Percentiles rank a stretch among this genome's conserved stretches.
Evolutionary conservation across 768 basidiomycete genomes (phyloP).

Genomic region (Clavulina sp.): DNA sequence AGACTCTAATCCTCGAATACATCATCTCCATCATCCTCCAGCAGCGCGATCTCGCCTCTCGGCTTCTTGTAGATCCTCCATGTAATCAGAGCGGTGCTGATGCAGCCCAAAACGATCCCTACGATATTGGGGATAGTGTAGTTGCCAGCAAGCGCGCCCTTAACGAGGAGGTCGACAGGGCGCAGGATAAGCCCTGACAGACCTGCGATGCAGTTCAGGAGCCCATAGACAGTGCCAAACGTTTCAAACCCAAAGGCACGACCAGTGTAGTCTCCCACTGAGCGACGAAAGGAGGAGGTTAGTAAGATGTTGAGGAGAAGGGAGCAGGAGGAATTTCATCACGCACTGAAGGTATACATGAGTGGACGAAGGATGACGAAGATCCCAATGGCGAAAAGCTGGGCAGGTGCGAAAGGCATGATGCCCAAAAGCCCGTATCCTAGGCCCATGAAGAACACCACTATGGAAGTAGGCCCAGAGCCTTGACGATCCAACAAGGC

Average conservation of each 20-base stretch:
- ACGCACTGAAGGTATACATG: slow-evolving; percentile 20
- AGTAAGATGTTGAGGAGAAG: neutral
- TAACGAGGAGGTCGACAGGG: slow-evolving; percentile 21
- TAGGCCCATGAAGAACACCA: slow-evolving; percentile 17
- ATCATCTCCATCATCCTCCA: no score
- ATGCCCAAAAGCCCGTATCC: slow-evolving; percentile 18
- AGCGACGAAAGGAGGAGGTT: neutral
- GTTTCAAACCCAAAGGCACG: slow-evolving; percentile 19
- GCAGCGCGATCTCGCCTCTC: no score
- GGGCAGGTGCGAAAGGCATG: slow-evolving; percentile 12
- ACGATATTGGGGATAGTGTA: slow-evolving; percentile 17
- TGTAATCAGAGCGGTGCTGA: slow-evolving; percentile 9
- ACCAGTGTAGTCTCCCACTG: slow-evolving; percentile 13
- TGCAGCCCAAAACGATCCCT: slow-evolving; percentile 14
- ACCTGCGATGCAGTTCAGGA: slow-evolving; percentile 21
- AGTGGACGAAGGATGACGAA: slow-evolving; percentile 20
- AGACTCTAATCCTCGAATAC: no score
- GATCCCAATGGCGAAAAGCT: slow-evolving; percentile 18
- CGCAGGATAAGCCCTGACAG: slow-evolving; percentile 20
- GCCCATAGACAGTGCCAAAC: slow-evolving; percentile 23
- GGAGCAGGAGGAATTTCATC: slow-evolving; percentile 4
- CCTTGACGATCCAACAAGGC: slow-evolving; percentile 10
- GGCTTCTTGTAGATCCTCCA: slow-evolving; percentile 10
- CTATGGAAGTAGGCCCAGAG: slow-evolving; percentile 8
- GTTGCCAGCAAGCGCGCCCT: slow-evolving; percentile 18